Conservation (phyloP, 331 rosid species). For the Quercus phellos region DNA sequence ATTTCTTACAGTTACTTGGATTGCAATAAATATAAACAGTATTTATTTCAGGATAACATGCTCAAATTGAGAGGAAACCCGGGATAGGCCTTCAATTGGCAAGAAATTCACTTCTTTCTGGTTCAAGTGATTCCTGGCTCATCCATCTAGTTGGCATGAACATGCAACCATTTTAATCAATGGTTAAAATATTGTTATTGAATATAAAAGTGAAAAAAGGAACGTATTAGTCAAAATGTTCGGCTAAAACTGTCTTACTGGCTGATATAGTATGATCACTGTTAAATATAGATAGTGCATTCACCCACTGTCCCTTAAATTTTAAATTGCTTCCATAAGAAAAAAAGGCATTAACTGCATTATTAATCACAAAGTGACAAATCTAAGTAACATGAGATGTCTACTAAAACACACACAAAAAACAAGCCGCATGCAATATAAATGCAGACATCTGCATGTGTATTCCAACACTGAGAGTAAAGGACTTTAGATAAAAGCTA, state of each 20-base stretch:
- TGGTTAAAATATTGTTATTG: background rate
- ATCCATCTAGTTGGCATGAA: constrained; percentile 4
- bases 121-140: background rate
- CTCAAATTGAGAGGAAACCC: background rate
- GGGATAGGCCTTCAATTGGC: background rate
- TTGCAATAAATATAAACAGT: background rate
- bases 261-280: background rate
- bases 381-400: constrained; percentile 72
- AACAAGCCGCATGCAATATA: constrained; percentile 36
- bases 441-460: constrained; percentile 64
- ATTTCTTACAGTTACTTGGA: background rate
- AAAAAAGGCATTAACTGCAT: constrained; percentile 37
- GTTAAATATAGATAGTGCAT: background rate
- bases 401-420: constrained; percentile 44
- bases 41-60: background rate
- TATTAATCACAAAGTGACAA: constrained; percentile 64
- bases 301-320: background rate
- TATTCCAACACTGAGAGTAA: constrained; percentile 40
- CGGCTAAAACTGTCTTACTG: constrained; percentile 35
- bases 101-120: constrained; percentile 2
- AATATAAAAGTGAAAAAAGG: background rate
- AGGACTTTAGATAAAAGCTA: constrained; percentile 7
- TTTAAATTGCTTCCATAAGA: constrained; percentile 6
- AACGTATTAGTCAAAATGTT: constrained; percentile 37
- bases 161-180: background rate